Conservation (phyloP, 2,329 filamentous ascomycete species). For the Paraphaeosphaeria sporulosa region DNA sequence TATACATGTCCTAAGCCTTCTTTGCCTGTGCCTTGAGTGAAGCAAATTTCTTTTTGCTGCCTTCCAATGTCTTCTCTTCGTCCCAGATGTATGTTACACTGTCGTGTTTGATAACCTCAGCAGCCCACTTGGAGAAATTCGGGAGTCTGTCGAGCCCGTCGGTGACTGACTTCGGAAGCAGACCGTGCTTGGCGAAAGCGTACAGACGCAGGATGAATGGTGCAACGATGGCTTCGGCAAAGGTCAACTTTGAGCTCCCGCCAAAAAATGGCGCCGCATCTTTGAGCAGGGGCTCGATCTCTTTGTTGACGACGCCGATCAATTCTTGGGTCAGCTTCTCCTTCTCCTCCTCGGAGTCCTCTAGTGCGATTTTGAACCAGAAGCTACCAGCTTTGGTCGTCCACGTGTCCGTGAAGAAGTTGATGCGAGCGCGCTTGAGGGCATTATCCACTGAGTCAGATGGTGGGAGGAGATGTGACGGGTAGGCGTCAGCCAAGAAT, state of each 20-base stretch:
- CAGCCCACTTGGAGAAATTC: conserved; percentile 72
- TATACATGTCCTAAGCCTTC: conserved; percentile 15
- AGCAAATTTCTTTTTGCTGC: conserved; percentile 32
- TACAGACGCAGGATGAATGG: conserved; percentile 72
- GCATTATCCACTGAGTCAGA: conserved; percentile 62
- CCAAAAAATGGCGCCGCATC: conserved; percentile 56
- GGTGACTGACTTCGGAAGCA: conserved; percentile 61
- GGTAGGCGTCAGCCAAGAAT: conserved; percentile 74
- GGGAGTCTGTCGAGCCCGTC: conserved; percentile 65
- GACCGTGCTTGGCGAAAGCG: conserved; percentile 60
- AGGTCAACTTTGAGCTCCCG: conserved; percentile 63
- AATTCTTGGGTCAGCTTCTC: conserved; percentile 60
- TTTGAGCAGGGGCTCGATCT: conserved; percentile 74
- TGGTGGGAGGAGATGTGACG: conserved; percentile 70
- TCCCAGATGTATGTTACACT: conserved; percentile 64
- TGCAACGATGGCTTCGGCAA: conserved; percentile 74
- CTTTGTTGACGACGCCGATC: conserved; percentile 68
- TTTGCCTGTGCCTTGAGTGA: conserved; percentile 35
- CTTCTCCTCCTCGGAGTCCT: conserved; percentile 58
- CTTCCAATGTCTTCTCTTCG: conserved; percentile 33
- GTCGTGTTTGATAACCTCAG: conserved; percentile 65
- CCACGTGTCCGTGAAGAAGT: conserved; percentile 77
- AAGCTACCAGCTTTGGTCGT: conserved; percentile 65
- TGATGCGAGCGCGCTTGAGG: conserved; percentile 70
- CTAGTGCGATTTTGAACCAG: conserved; percentile 56